A percentile compares a stretch with the other conserved stretches of the same genome.
Evolutionary conservation across 148 eudicot genomes (phyloP).

Genomic region (Salicornia ramosissima): DNA sequence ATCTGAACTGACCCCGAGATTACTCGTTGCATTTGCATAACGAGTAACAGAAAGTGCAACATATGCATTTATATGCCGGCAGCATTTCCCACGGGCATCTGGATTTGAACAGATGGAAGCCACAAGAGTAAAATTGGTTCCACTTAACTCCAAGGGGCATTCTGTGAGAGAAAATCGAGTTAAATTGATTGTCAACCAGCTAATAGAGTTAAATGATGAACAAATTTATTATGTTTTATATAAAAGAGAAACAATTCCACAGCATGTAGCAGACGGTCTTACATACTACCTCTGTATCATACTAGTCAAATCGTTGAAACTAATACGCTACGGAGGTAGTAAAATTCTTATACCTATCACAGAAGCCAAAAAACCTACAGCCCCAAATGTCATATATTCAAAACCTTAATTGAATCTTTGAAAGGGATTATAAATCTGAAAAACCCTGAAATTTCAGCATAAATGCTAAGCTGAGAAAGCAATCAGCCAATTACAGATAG

Average conservation of each 20-base stretch:
- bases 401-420: too few species aligned
- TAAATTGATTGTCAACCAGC: background rate
- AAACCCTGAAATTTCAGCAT: too few species aligned
- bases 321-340: background rate
- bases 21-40: conserved; percentile 63
- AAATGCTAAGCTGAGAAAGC: too few species aligned
- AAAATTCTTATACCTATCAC: background rate
- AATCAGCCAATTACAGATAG: too few species aligned
- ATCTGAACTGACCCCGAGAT: conserved; percentile 61
- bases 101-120: conserved; percentile 67
- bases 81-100: conserved; percentile 65
- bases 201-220: background rate
- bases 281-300: too few species aligned
- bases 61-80: conserved; percentile 83
- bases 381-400: background rate
- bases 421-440: too few species aligned
- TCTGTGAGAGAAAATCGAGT: conserved; percentile 38
- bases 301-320: too few species aligned
- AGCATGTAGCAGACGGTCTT: too few species aligned
- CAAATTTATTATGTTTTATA: background rate
- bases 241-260: too few species aligned
- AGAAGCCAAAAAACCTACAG: background rate
- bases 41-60: conserved; percentile 73
- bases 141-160: conserved; percentile 78
- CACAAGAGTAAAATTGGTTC: conserved; percentile 62